phyloP scores from a whole-genome alignment of 2,329 filamentous ascomycete species.

The Teratosphaeriaceae sp. region DNA sequence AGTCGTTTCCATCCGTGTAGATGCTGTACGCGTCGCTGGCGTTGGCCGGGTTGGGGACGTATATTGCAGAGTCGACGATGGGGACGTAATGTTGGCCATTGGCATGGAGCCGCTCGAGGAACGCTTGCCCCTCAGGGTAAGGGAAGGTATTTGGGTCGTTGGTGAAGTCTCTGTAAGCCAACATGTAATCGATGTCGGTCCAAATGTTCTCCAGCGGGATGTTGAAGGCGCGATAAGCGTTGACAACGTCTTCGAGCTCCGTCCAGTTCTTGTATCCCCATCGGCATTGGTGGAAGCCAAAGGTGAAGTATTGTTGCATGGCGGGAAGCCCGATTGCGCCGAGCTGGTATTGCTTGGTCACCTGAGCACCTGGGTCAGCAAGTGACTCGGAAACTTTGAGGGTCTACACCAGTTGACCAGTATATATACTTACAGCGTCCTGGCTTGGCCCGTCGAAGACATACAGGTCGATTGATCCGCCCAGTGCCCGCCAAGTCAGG shows the following conservation, averaged over 20 bases:
- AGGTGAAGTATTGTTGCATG: conserved; percentile 72
- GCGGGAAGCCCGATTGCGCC: conserved; percentile 64
- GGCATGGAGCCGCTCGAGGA: conserved; percentile 42
- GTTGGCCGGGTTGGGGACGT: conserved; percentile 66
- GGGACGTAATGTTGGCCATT: conserved; percentile 53
- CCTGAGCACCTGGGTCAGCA: too few species aligned
- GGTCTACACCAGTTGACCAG: too few species aligned
- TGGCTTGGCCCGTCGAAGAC: conserved; percentile 62
- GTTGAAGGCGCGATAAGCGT: conserved; percentile 32
- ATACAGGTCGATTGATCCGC: conserved; percentile 62
- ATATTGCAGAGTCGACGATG: conserved; percentile 58
- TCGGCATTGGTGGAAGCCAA: conserved; percentile 45
- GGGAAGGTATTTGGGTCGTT: conserved; percentile 49
- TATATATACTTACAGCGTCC: conserved; percentile 63
- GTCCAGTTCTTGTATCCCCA: conserved; percentile 43
- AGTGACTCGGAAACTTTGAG: too few species aligned
- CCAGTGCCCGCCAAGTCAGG: conserved; percentile 67
- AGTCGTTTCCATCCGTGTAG: conserved; percentile 28
- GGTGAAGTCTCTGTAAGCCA: too few species aligned
- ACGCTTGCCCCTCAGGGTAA: conserved; percentile 43
- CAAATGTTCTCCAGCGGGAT: conserved; percentile 43
- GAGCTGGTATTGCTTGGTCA: neutral
- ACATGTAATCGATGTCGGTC: conserved; percentile 40
- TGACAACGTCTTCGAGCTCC: conserved; percentile 50
- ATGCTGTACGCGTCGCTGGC: conserved; percentile 52